Evolutionary conservation across 495 filamentous ascomycete species (phyloP).

Genomic region (Baudoinia panamericana): DNA sequence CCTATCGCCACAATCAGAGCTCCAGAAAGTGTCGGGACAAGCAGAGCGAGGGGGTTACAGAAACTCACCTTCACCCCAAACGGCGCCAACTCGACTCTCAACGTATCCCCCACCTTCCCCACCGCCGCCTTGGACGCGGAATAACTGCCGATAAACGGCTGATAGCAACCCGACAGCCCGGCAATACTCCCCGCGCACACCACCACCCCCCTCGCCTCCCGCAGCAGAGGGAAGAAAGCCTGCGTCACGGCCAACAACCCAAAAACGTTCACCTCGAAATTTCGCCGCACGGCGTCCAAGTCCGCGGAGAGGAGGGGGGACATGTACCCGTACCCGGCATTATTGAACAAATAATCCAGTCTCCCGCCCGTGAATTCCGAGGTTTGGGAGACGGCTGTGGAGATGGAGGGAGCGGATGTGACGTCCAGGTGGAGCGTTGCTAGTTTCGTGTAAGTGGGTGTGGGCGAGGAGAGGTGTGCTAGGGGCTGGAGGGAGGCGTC

Average conservation of each 20-base stretch:
- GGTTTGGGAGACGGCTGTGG: too few relatives aligned
- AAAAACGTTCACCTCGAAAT: constrained; percentile 54
- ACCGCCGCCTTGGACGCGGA: constrained; percentile 43
- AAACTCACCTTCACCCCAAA: constrained; percentile 38
- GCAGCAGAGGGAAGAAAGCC: constrained; percentile 41
- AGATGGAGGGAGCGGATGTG: too few relatives aligned
- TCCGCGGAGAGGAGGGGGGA: constrained; percentile 42
- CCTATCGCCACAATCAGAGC: constrained; percentile 39
- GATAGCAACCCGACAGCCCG: constrained; percentile 29
- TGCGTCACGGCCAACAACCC: constrained; percentile 42
- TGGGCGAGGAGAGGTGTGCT: too few relatives aligned
- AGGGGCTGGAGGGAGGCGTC: too few relatives aligned
- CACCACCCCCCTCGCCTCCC: constrained; percentile 40
- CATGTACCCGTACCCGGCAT: constrained; percentile 44
- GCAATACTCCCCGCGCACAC: constrained; percentile 42
- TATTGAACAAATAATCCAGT: constrained; percentile 56
- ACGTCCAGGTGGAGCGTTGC: too few relatives aligned
- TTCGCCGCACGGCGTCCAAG: constrained; percentile 37
- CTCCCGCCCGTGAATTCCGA: too few relatives aligned
- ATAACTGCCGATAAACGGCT: constrained; percentile 40
- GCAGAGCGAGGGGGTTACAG: neutral
- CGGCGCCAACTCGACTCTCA: constrained; percentile 42
- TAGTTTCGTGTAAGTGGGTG: too few relatives aligned
- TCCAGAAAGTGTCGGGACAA: neutral
- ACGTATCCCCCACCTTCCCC: constrained; percentile 35